These are phyloP conservation scores for Pseudocercospora musae DNA, from an alignment of 2,329 filamentous ascomycete species.

Conservation along the genomic window DNA sequence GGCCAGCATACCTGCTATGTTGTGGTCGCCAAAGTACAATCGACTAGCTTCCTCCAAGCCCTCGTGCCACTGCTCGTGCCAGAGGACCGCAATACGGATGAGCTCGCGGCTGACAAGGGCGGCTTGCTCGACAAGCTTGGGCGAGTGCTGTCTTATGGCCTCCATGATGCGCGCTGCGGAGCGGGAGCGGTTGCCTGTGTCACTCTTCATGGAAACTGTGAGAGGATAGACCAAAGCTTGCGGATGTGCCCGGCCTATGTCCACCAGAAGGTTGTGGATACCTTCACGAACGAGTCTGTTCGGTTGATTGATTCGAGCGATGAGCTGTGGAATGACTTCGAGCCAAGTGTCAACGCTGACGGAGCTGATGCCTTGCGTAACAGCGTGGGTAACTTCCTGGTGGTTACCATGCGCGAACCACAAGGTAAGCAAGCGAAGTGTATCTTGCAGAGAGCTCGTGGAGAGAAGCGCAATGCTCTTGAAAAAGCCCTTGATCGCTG, in stretches of 20 bases:
- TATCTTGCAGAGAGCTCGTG: constrained; percentile 92
- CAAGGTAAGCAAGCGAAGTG: constrained; percentile 81
- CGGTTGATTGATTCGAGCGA: constrained; percentile 95
- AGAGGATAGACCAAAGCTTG: constrained; percentile 95
- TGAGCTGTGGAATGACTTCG: constrained; percentile 94
- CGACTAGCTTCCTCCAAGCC: constrained; percentile 93
- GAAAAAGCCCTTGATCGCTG: constrained; percentile 94
- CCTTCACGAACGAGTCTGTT: constrained; percentile 83
- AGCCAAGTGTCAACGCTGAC: constrained; percentile 98
- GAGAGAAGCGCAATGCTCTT: constrained; percentile 90
- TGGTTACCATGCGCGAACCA: constrained; percentile 95
- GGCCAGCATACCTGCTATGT: constrained; percentile 95
- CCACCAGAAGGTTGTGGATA: constrained; percentile 86
- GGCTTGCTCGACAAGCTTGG: constrained; percentile 88
- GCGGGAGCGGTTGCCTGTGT: constrained; percentile 76
- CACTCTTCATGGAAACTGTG: constrained; percentile 97
- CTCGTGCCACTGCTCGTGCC: constrained; percentile 99
- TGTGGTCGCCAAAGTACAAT: constrained; percentile 94
- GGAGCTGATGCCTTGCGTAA: constrained; percentile 84
- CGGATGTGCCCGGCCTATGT: constrained; percentile 90
- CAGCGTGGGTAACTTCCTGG: constrained; percentile 79
- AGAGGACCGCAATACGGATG: constrained; percentile 92
- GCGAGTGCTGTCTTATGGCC: constrained; percentile 92
- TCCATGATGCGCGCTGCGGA: constrained; percentile 96
- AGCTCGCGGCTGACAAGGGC: constrained; percentile 94